phyloP scores from a whole-genome alignment of 2,329 filamentous ascomycete species.

The Xylaria sp. region DNA sequence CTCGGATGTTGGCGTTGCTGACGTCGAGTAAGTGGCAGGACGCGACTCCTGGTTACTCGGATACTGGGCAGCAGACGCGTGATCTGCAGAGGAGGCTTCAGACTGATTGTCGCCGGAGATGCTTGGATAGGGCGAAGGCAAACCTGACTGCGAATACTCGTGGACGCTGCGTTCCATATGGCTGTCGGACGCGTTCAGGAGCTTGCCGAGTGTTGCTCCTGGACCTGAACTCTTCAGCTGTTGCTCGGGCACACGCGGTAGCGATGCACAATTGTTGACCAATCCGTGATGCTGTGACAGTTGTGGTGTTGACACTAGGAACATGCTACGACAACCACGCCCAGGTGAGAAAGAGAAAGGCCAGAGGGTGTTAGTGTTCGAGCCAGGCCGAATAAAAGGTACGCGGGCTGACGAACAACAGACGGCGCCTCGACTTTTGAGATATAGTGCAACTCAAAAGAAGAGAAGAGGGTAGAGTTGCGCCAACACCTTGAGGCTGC shows the following conservation, averaged over 20 bases:
- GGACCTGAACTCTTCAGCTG: slow-evolving; percentile 47
- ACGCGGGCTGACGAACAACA: slow-evolving; percentile 43
- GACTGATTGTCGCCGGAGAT: slow-evolving; percentile 77
- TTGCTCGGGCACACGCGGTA: slow-evolving; percentile 45
- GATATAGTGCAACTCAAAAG: slow-evolving; percentile 45
- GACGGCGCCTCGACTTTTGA: slow-evolving; percentile 46
- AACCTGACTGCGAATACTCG: slow-evolving; percentile 90
- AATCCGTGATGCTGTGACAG: slow-evolving; percentile 48
- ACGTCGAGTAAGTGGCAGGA: slow-evolving; percentile 75
- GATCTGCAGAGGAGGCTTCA: slow-evolving; percentile 90
- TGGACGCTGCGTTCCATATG: slow-evolving; percentile 72
- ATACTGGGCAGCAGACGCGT: slow-evolving; percentile 92
- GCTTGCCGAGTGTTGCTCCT: slow-evolving; percentile 48
- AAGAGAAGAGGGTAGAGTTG: slow-evolving; percentile 51
- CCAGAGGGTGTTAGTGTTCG: slow-evolving; percentile 50
- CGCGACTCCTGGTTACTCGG: slow-evolving; percentile 83
- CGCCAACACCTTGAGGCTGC: slow-evolving; percentile 47
- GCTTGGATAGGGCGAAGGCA: slow-evolving; percentile 77
- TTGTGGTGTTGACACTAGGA: slow-evolving; percentile 49
- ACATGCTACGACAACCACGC: slow-evolving; percentile 50
- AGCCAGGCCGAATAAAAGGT: slow-evolving; percentile 48
- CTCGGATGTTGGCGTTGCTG: slow-evolving; percentile 87
- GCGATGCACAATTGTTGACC: slow-evolving; percentile 48
- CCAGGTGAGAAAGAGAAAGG: slow-evolving; percentile 43
- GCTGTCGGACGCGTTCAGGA: slow-evolving; percentile 48